Conservation (phyloP, 2,329 filamentous ascomycete genomes). For the Thelonectria blattea region DNA sequence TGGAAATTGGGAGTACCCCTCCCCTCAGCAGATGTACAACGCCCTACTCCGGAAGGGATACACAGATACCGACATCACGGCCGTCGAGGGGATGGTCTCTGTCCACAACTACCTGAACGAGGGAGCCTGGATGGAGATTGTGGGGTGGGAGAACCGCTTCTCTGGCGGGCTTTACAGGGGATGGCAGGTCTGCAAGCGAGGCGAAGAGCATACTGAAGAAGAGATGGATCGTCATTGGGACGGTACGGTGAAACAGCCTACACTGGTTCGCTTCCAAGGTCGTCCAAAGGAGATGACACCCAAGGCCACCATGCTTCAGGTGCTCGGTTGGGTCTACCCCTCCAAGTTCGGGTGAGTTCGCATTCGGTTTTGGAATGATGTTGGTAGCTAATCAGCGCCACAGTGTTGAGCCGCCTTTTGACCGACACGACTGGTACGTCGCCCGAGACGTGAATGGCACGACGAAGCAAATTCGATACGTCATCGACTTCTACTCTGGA, state of each 20-base stretch:
- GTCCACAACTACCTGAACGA: constrained; percentile 99
- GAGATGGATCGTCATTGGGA: constrained; percentile 58
- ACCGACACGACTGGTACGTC: constrained; percentile 97
- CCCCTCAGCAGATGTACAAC: constrained; percentile 99
- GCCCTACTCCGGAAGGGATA: constrained; percentile 95
- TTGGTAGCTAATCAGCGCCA: constrained; percentile 26
- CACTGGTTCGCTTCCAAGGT: constrained; percentile 85
- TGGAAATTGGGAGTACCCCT: constrained; percentile 96
- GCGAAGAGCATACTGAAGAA: constrained; percentile 66
- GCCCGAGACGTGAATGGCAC: constrained; percentile 72
- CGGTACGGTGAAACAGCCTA: constrained; percentile 66
- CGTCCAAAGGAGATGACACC: constrained; percentile 88
- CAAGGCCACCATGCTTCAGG: constrained; percentile 84
- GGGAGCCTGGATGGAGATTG: constrained; percentile 94
- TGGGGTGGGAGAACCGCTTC: constrained; percentile 92
- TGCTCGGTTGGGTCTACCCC: constrained; percentile 81
- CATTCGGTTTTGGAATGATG: neutral
- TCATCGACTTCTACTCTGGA: constrained; percentile 96
- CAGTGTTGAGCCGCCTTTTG: constrained; percentile 85
- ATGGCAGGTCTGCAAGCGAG: constrained; percentile 75
- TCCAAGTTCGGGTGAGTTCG: constrained; percentile 72
- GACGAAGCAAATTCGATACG: constrained; percentile 82
- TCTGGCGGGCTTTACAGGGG: constrained; percentile 72
- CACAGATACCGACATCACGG: constrained; percentile 89
- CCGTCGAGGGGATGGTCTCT: constrained; percentile 95